A percentile compares a stretch with the other conserved stretches of the same genome.
Evolutionary conservation across 1,284 basidiomycete genomes (phyloP).

Genomic region (Ceratobasidium sp.): DNA sequence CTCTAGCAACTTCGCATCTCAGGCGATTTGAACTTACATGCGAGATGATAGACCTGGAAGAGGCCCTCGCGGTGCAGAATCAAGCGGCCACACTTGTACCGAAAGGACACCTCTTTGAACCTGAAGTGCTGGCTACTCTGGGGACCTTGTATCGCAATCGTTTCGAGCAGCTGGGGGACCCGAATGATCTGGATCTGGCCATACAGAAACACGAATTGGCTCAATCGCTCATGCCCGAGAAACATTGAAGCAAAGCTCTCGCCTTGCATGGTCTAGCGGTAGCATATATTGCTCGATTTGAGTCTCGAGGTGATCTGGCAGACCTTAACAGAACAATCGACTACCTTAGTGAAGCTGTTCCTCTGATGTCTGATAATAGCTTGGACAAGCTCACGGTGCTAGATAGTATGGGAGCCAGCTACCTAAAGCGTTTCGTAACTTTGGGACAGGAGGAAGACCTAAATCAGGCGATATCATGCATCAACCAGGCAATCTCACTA

Average conservation of each 20-base stretch:
- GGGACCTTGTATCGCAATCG: constrained; percentile 11
- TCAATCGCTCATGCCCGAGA: not conserved
- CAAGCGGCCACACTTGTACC: too few species aligned
- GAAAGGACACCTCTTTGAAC: not conserved
- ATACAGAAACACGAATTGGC: not conserved
- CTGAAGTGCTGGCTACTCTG: not conserved
- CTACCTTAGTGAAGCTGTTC: not conserved
- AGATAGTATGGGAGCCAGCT: not conserved
- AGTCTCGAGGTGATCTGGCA: not conserved
- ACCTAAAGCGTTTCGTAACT: constrained; percentile 1
- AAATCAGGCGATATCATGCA: not conserved
- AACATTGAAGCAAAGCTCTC: not conserved
- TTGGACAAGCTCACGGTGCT: not conserved
- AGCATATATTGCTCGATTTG: not conserved
- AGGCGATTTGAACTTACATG: not conserved
- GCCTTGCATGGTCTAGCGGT: not conserved
- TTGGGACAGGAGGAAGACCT: not conserved
- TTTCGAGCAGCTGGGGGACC: not conserved
- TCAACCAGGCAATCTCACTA: not conserved
- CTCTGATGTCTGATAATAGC: not conserved
- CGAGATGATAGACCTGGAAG: not conserved
- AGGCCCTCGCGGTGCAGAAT: too few species aligned
- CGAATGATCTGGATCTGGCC: not conserved
- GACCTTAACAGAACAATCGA: not conserved
- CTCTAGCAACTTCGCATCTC: not conserved